Percentiles rank a stretch among this genome's conserved stretches.
These are phyloP conservation scores for Neurospora crassa DNA, from an alignment of 2,329 filamentous ascomycete genomes.

Conservation along the genomic window DNA sequence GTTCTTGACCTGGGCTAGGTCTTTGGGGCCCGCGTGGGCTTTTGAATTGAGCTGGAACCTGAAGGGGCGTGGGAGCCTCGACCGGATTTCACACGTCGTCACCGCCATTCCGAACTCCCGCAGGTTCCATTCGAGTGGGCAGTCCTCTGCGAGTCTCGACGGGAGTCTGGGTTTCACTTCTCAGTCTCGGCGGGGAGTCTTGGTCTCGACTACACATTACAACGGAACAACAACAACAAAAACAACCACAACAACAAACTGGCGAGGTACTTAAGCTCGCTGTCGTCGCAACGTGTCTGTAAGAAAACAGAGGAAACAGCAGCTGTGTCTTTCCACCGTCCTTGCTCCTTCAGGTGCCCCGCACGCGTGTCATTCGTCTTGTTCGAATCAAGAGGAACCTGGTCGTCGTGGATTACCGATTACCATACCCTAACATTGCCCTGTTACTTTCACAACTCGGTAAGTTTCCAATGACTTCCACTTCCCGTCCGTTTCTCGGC, in stretches of 20 bases:
- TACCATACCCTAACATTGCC: background rate
- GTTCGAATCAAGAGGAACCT: background rate
- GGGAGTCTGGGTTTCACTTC: background rate
- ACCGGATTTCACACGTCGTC: conserved; percentile 5
- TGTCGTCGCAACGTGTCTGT: background rate
- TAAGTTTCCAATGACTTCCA: background rate
- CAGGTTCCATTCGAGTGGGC: background rate
- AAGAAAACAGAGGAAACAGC: background rate
- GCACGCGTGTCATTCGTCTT: background rate
- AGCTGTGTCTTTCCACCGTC: background rate
- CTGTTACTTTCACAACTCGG: background rate
- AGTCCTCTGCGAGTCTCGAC: background rate
- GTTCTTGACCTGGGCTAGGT: background rate
- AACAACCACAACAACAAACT: background rate
- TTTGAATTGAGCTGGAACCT: background rate
- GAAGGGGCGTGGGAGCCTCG: conserved; percentile 3
- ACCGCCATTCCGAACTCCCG: conserved; percentile 8
- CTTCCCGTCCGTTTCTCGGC: background rate
- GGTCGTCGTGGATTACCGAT: background rate
- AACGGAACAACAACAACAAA: background rate
- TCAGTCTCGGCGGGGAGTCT: background rate
- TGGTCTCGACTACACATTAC: background rate
- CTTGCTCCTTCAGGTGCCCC: background rate
- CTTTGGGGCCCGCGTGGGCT: background rate
- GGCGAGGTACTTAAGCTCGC: background rate